These are phyloP conservation scores for Penicillium sp. DNA, from an alignment of 2,329 filamentous ascomycete genomes.

Conservation along the genomic window DNA sequence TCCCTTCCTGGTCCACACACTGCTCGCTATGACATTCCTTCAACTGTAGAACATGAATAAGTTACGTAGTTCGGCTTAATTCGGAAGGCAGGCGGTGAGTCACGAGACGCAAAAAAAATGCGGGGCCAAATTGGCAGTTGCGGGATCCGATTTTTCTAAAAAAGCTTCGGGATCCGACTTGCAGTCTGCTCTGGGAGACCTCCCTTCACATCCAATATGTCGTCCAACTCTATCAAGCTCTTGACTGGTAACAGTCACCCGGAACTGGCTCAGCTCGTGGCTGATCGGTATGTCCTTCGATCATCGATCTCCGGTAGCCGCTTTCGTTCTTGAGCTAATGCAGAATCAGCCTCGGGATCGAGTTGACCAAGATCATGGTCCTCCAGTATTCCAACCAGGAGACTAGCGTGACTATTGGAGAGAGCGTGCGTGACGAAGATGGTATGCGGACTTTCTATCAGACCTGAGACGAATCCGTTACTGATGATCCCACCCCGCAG, in stretches of 20 bases:
- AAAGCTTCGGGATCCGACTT: slow-evolving; percentile 8
- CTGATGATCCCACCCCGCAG: slow-evolving; percentile 41
- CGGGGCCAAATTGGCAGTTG: slow-evolving; percentile 23
- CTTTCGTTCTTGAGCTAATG: neutral
- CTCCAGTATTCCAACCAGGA: slow-evolving; percentile 65
- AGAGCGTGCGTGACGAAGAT: slow-evolving; percentile 95
- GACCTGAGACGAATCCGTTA: slow-evolving; percentile 8
- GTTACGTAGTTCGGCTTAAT: neutral
- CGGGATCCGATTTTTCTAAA: slow-evolving; percentile 23
- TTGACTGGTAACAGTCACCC: slow-evolving; percentile 74
- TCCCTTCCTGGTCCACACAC: neutral
- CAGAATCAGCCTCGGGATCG: slow-evolving; percentile 58
- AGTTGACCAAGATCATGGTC: slow-evolving; percentile 67
- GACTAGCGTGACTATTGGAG: slow-evolving; percentile 77
- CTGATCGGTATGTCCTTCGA: slow-evolving; percentile 55
- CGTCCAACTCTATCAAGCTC: slow-evolving; percentile 71
- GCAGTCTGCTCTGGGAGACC: slow-evolving; percentile 5
- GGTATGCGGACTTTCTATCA: slow-evolving; percentile 48
- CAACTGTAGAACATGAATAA: too few relatives aligned
- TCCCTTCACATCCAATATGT: slow-evolving; percentile 49
- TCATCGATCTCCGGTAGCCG: neutral
- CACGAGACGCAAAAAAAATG: slow-evolving; percentile 25
- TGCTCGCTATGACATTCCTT: too few relatives aligned
- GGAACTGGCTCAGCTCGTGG: slow-evolving; percentile 67
- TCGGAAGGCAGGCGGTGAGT: slow-evolving; percentile 20